Conservation (phyloP, 768 basidiomycete species). For the Pleurotus tuoliensis region DNA sequence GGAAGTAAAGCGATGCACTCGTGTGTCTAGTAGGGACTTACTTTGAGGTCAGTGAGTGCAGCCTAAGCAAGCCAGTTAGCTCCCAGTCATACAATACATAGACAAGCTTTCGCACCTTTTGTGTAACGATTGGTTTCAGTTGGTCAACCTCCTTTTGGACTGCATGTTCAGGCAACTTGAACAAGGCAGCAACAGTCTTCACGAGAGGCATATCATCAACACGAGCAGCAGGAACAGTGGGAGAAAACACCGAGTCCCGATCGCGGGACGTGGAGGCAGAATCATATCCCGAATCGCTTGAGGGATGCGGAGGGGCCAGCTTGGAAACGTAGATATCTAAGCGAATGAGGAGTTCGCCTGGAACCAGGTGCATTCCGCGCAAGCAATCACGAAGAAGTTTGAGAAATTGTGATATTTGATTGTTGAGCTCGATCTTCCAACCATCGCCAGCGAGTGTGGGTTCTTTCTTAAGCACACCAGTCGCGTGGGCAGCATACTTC, state of each 20-base stretch:
- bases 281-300: slow-evolving; percentile 66
- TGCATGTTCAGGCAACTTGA: slow-evolving; percentile 67
- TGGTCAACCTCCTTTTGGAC: slow-evolving; percentile 74
- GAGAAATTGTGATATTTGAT: slow-evolving; percentile 88
- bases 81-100: background rate
- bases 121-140: slow-evolving; percentile 61
- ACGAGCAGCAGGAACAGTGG: slow-evolving; percentile 35
- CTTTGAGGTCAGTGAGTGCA: slow-evolving; percentile 85
- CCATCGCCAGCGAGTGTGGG: slow-evolving; percentile 77
- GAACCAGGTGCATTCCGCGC: slow-evolving; percentile 66
- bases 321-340: slow-evolving; percentile 84
- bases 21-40: slow-evolving; percentile 19
- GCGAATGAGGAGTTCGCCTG: slow-evolving; percentile 76
- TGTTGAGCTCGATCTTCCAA: slow-evolving; percentile 92
- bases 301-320: slow-evolving; percentile 58
- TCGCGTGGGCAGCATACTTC: slow-evolving; percentile 91
- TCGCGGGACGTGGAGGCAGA: slow-evolving; percentile 56
- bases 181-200: slow-evolving; percentile 60
- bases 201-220: slow-evolving; percentile 80
- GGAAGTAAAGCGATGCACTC: slow-evolving; percentile 9
- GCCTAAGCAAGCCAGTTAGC: slow-evolving; percentile 42
- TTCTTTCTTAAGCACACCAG: slow-evolving; percentile 85
- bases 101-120: slow-evolving; percentile 50
- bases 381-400: slow-evolving; percentile 81
- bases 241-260: slow-evolving; percentile 44